phyloP scores from a whole-genome alignment of 768 basidiomycete genomes.

The Phylloporus rhodoxanthus region DNA sequence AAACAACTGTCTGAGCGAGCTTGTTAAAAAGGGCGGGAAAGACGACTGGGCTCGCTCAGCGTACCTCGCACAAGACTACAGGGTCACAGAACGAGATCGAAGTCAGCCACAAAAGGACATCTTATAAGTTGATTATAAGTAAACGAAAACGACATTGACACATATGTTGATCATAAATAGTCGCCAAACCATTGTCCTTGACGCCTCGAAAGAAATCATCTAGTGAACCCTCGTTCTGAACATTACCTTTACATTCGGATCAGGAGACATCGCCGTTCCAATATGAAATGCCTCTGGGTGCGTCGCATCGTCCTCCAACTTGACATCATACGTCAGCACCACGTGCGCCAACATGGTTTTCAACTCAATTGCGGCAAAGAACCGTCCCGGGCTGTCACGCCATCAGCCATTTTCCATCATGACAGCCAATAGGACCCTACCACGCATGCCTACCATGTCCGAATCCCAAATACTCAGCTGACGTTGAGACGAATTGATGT shows the following conservation, averaged over 20 bases:
- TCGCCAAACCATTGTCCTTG: too few relatives aligned
- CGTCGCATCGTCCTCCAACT: background rate
- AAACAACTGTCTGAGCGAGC: too few relatives aligned
- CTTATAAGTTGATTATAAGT: too few relatives aligned
- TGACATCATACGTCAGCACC: constrained; percentile 21
- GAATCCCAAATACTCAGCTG: constrained; percentile 33
- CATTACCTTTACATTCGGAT: constrained; percentile 3
- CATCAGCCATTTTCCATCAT: background rate
- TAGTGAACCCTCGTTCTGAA: constrained; percentile 1
- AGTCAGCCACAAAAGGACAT: too few relatives aligned
- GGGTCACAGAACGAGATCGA: too few relatives aligned
- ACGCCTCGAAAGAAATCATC: too few relatives aligned
- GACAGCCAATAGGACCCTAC: background rate
- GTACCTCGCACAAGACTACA: too few relatives aligned
- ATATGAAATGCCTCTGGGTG: background rate
- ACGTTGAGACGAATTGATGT: constrained; percentile 32
- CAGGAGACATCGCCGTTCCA: background rate
- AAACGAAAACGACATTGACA: too few relatives aligned
- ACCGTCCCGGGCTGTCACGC: constrained; percentile 23
- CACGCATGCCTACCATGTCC: constrained; percentile 26
- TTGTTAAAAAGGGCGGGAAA: too few relatives aligned
- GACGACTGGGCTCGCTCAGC: too few relatives aligned
- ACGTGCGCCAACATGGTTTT: constrained; percentile 43
- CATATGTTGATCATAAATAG: too few relatives aligned
- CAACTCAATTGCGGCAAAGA: constrained; percentile 38